Base-by-base conservation (phyloP, 2,329 filamentous ascomycete species). In the Blumeria hordei region DNA sequence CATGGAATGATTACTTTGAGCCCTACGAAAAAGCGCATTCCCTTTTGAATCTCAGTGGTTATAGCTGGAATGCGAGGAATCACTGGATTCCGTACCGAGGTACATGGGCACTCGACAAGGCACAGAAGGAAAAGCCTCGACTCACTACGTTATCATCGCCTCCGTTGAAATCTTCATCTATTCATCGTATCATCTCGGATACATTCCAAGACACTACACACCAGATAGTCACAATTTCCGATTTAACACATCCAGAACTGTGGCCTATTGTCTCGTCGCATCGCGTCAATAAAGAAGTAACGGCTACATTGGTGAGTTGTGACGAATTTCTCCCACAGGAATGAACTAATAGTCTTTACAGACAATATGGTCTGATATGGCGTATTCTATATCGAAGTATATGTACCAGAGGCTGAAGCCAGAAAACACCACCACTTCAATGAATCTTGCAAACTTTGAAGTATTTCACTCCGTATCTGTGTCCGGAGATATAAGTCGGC, bases 1-100 rank as follows among this genome's bases (percentile, higher is more conserved):
- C 82, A 64, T 88, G 83, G 75, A 75, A 79, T 57, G 83, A 86
- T 66, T 84, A 76, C 62, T 78, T 84, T 66, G 70, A 72, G 45
- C 72, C 77, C 54, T 83, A 80, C 64, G 74, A 77, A 60, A 64
- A 69, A 39, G 71, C 72, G 1, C 73, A 80, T 44, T 70, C 74
- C 44, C 69, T 85, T 14, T 68, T 83, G n/a, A 69, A 75, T n/a
- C 68, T 87, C 3, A 81, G 81, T 1, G 72, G 74, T 0, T 87
- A 86, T 64, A 72, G 72, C 0, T 87, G 80, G 64, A 79, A 86
- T 64, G 69, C 76, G 59, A 85, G 85, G 71, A 78, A 76, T 60
- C 85, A 85, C 64, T 80, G 76, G 76, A 70, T 78, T 44, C 71
- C 73, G 61, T 79, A 78, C 63, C 67, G 73, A 58, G 81, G 84